phyloP scores from a whole-genome alignment of 1,284 basidiomycete species.

The Cutaneotrichosporon dermatis region DNA sequence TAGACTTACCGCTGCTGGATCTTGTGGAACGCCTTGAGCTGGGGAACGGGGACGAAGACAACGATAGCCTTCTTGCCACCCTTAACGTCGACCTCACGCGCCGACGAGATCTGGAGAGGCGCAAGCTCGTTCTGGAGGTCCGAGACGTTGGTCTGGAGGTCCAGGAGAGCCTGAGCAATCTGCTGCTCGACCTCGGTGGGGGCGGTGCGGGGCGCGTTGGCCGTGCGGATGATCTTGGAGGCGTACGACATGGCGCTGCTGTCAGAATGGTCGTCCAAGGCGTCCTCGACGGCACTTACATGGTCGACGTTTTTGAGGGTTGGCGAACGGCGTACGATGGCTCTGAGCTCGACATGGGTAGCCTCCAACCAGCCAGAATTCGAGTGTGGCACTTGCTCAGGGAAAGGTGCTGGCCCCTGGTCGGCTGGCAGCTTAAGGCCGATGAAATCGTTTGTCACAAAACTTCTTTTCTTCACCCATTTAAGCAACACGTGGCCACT shows the following conservation, averaged over 20 bases:
- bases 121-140: slow-evolving; percentile 97
- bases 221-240: slow-evolving; percentile 18
- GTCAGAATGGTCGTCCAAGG: background rate
- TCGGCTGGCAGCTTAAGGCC: too few species aligned
- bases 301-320: slow-evolving; percentile 8
- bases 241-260: slow-evolving; percentile 18
- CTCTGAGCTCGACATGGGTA: background rate
- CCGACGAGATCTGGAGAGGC: slow-evolving; percentile 93
- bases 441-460: background rate
- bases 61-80: slow-evolving; percentile 99
- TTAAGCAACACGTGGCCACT: background rate
- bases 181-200: slow-evolving; percentile 89
- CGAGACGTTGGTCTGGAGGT: slow-evolving; percentile 96
- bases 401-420: too few species aligned
- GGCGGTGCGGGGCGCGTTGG: slow-evolving; percentile 79
- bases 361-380: background rate
- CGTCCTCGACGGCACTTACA: slow-evolving; percentile 1
- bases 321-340: background rate
- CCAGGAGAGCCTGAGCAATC: slow-evolving; percentile 93
- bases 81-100: slow-evolving; percentile 97
- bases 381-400: too few species aligned
- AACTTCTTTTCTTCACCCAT: background rate
- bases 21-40: slow-evolving; percentile 98
- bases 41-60: slow-evolving; percentile 95
- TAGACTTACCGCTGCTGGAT: slow-evolving; percentile 84